phyloP scores from a whole-genome alignment of 495 filamentous ascomycete genomes.

The Oidiodendron maius region DNA sequence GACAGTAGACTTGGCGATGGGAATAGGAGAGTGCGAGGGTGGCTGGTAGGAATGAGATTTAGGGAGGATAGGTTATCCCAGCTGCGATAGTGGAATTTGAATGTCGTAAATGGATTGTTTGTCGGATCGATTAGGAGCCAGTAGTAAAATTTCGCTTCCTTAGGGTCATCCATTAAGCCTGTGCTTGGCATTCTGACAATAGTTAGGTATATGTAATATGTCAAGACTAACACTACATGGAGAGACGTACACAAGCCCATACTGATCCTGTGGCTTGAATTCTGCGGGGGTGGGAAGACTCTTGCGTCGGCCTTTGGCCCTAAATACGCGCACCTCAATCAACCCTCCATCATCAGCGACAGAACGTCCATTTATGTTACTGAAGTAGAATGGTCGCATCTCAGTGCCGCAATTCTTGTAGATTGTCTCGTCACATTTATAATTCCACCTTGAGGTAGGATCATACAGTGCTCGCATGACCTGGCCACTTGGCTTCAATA shows the following conservation, averaged over 20 bases:
- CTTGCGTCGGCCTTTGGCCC: conserved; percentile 32
- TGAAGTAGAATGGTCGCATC: conserved; percentile 19
- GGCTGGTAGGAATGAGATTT: conserved; percentile 10
- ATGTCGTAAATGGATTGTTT: conserved; percentile 39
- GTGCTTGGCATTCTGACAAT: conserved; percentile 31
- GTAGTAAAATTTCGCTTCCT: conserved; percentile 40
- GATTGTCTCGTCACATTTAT: conserved; percentile 15
- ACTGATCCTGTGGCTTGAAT: conserved; percentile 23
- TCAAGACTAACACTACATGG: neutral
- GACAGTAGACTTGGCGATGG: conserved; percentile 8
- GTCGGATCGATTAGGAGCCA: conserved; percentile 40
- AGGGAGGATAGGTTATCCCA: conserved; percentile 24
- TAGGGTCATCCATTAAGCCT: conserved; percentile 39
- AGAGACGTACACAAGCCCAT: conserved; percentile 39
- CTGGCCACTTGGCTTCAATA: conserved; percentile 23
- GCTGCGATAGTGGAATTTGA: conserved; percentile 43
- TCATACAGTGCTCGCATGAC: conserved; percentile 38
- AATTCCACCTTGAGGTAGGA: conserved; percentile 23
- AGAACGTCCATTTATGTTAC: conserved; percentile 12
- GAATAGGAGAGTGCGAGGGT: conserved; percentile 11
- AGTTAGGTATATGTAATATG: too few relatives aligned
- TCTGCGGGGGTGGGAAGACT: conserved; percentile 28
- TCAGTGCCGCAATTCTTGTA: conserved; percentile 21
- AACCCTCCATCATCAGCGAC: conserved; percentile 43
- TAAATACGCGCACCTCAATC: conserved; percentile 44